Evolutionary conservation across 176 grass and related monocot genomes (phyloP), one percentile per base, ranked within the genome.

Genomic region (Oryza meridionalis): DNA sequence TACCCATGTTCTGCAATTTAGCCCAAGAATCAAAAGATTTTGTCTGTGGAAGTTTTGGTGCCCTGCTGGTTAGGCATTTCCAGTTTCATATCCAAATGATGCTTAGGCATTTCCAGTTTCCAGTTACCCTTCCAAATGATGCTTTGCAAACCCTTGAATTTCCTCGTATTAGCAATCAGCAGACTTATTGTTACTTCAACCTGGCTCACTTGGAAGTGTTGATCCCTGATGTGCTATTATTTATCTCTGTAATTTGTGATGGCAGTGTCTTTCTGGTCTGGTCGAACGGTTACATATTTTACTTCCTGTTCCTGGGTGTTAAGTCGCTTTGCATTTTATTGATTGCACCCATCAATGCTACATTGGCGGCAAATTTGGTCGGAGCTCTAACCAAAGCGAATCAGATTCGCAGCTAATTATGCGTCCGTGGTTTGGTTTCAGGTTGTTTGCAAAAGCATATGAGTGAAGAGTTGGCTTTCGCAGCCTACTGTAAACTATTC

Each of bases 11-110:
- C 6, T 58, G 42, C 77, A 67, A 73, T 76, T 72, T 67, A 78
- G 83, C 10, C 8, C 35, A 40, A 55, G 77, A 71, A 70, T 79
- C 1, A 15, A 68, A 46, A 69, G 0, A n/a, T 67, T 86, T 46
- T 82, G 26, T 11, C 45, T 61, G 43, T 72, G 55, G 25, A 78
- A 85, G 88, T 61, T 90, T 86, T 86, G 58, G 11, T 89, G 77
- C 64, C 5, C 77, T 31, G 82, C 10, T 49, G 76, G n/a, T 77
- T 58, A 29, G 26, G 45, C 67, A 58, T 58, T 58, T 58, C 13
- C 46, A 49, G 46, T 49, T 49, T 14, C 46, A 3, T 9, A 9
- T 14, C 46, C 46, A 49, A 49, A 49, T 49, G 46, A 49, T 49
- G 46, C 32, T 77, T 44, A 4, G 42, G 66, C 85, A 77, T 81